phyloP scores from a whole-genome alignment of 164 flowering plant species.

The Aristolochia fimbriata region DNA sequence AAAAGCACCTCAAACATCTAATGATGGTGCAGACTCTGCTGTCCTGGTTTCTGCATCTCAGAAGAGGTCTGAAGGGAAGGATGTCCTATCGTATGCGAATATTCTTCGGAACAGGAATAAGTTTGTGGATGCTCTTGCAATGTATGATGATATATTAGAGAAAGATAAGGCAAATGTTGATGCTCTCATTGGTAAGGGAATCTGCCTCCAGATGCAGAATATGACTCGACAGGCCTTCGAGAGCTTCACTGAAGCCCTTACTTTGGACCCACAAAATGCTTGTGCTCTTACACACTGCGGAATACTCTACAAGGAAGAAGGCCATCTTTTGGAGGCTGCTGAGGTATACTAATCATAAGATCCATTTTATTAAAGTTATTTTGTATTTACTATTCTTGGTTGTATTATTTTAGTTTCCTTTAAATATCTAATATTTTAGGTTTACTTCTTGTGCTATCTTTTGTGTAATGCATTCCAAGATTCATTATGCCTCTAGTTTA shows the following conservation, averaged over 20 bases:
- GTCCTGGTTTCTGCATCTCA: constrained; percentile 15
- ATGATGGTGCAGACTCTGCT: constrained; percentile 25
- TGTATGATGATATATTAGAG: constrained; percentile 64
- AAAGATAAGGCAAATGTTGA: constrained; percentile 68
- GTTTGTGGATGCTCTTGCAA: constrained; percentile 76
- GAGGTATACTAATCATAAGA: constrained; percentile 43
- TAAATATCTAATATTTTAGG: neutral
- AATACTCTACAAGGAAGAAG: constrained; percentile 88
- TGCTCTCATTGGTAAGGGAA: constrained; percentile 91
- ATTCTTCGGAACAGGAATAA: constrained; percentile 90
- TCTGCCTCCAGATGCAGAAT: constrained; percentile 93
- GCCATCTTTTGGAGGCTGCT: constrained; percentile 86
- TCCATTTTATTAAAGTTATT: no score
- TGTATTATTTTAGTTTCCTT: neutral
- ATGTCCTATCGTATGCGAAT: constrained; percentile 80
- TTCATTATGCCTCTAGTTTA: no score
- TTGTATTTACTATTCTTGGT: neutral
- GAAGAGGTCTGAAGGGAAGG: constrained; percentile 62
- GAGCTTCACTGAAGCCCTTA: constrained; percentile 81
- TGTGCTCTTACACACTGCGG: constrained; percentile 96
- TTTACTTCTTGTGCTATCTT: no score
- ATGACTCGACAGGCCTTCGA: constrained; percentile 71
- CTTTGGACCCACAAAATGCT: constrained; percentile 80
- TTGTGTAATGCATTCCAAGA: no score
- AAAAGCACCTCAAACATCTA: constrained; percentile 25